phyloP scores from a whole-genome alignment of 257 asterid species.

The Knoxia roxburghii region DNA sequence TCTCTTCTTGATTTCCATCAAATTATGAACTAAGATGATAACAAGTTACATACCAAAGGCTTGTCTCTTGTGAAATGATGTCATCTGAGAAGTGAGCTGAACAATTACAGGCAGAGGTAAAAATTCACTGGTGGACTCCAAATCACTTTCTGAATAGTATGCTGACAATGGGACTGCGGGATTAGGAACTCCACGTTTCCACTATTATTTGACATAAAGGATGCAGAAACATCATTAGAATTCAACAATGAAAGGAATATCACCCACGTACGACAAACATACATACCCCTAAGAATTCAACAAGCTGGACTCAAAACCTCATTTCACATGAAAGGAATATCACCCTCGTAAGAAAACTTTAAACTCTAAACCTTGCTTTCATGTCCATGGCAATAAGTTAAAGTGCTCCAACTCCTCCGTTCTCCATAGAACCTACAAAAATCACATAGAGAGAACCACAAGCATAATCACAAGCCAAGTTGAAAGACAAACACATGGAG shows the following conservation, averaged over 20 bases:
- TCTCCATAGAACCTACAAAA: conserved; percentile 75
- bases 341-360: neutral
- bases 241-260: too few species aligned
- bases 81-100: conserved; percentile 40
- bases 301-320: conserved; percentile 4
- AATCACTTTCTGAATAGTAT: conserved; percentile 66
- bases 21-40: too few species aligned
- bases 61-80: conserved; percentile 78
- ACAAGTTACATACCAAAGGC: conserved; percentile 72
- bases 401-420: conserved; percentile 99
- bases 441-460: neutral
- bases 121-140: conserved; percentile 55
- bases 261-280: conserved; percentile 99
- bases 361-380: conserved; percentile 76
- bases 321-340: neutral
- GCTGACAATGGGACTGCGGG: conserved; percentile 25
- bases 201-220: conserved; percentile 31
- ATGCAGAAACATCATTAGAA: conserved; percentile 37
- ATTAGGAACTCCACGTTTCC: conserved; percentile 36
- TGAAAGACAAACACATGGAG: neutral
- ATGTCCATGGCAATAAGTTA: conserved; percentile 99
- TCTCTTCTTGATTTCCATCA: too few species aligned
- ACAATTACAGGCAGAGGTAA: conserved; percentile 32
- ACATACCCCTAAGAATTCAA: conserved; percentile 80
- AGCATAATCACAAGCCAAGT: neutral